Conservation (phyloP, 352 stramenopile genomes). For the Phytopythium kandeliae region DNA sequence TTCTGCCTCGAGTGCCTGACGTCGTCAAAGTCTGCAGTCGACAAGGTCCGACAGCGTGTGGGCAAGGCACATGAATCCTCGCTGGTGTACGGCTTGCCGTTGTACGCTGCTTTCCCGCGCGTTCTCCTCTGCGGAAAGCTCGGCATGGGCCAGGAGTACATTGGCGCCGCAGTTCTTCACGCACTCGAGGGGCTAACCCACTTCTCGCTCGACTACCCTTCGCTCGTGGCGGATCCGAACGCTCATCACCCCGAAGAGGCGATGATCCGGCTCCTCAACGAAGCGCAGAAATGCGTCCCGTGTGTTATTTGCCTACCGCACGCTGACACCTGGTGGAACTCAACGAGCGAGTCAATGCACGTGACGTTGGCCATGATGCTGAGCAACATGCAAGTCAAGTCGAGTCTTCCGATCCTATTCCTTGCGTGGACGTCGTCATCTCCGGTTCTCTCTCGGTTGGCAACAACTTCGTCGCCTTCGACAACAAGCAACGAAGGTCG, state of each 20-base stretch:
- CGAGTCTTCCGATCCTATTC: slow-evolving; percentile 71
- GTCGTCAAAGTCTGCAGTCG: slow-evolving; percentile 16
- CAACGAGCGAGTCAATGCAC: slow-evolving; percentile 71
- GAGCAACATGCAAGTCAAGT: slow-evolving; percentile 56
- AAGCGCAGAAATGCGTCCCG: slow-evolving; percentile 72
- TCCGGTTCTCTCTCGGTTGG: slow-evolving; percentile 7
- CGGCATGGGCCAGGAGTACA: slow-evolving; percentile 70
- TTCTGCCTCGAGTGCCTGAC: slow-evolving; percentile 52
- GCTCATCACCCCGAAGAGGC: slow-evolving; percentile 66
- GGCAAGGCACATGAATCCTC: slow-evolving; percentile 20
- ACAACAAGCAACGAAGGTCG: slow-evolving; percentile 5
- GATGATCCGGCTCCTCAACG: slow-evolving; percentile 58
- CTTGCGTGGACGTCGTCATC: slow-evolving; percentile 60
- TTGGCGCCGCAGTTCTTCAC: slow-evolving; percentile 63
- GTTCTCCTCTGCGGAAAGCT: slow-evolving; percentile 54
- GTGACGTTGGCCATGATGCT: slow-evolving; percentile 78
- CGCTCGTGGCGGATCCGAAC: slow-evolving; percentile 63
- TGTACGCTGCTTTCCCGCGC: slow-evolving; percentile 55
- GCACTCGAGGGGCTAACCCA: slow-evolving; percentile 68
- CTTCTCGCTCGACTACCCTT: slow-evolving; percentile 79
- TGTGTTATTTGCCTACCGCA: slow-evolving; percentile 80
- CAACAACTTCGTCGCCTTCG: slow-evolving; percentile 1
- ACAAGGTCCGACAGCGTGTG: slow-evolving; percentile 16
- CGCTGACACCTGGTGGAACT: slow-evolving; percentile 69
- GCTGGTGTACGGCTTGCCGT: slow-evolving; percentile 26